These are phyloP conservation scores for Pythium utonaiense DNA, from an alignment of 352 stramenopile genomes.

Conservation along the genomic window DNA sequence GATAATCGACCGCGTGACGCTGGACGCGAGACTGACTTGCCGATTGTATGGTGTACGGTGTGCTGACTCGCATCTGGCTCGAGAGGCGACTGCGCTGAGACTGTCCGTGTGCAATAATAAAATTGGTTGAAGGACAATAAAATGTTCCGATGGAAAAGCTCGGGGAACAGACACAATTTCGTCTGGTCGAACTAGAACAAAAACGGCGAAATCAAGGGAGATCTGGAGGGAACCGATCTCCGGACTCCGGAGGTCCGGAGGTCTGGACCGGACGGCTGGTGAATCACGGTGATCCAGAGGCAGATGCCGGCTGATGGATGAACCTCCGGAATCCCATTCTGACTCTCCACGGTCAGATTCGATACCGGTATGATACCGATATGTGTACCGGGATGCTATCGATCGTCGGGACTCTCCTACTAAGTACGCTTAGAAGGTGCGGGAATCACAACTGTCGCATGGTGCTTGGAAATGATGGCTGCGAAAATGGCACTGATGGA, in stretches of 20 bases:
- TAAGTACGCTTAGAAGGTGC: conserved; percentile 1
- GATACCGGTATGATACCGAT: background rate
- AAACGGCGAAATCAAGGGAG: background rate
- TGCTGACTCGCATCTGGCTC: background rate
- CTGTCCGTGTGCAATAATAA: background rate
- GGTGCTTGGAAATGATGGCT: background rate
- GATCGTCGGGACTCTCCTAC: too few relatives aligned
- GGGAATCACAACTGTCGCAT: conserved; percentile 16
- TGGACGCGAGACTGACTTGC: too few relatives aligned
- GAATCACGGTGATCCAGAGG: too few relatives aligned
- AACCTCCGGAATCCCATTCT: background rate
- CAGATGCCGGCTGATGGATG: too few relatives aligned
- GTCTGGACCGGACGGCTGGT: too few relatives aligned
- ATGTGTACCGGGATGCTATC: too few relatives aligned
- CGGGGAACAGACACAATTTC: background rate
- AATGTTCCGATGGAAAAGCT: background rate
- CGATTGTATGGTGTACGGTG: background rate
- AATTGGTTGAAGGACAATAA: background rate
- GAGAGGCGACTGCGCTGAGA: background rate
- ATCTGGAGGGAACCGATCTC: background rate
- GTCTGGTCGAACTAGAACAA: background rate
- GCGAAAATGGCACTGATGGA: background rate
- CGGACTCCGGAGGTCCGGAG: too few relatives aligned
- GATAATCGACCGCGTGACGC: background rate
- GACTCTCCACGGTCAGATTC: background rate